Conservation (phyloP, 495 filamentous ascomycete genomes). For the Cryomyces antarcticus region DNA sequence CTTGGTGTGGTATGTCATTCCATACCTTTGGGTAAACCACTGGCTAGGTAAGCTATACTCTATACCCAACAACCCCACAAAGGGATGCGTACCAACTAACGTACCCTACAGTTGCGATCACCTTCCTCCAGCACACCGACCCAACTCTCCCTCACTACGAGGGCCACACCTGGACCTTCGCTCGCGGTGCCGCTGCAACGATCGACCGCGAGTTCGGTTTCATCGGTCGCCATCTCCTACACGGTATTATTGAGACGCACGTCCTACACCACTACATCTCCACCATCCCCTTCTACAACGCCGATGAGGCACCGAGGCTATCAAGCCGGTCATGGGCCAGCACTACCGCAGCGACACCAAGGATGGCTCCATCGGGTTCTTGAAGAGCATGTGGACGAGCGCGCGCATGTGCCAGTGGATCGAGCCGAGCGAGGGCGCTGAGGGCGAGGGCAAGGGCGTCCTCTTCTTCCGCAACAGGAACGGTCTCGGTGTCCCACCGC, state of each 20-base stretch:
- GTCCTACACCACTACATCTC: conserved; percentile 77
- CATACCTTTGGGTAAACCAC: conserved; percentile 98
- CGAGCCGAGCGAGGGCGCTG: conserved; percentile 32
- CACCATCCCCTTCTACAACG: conserved; percentile 78
- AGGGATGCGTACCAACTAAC: background rate
- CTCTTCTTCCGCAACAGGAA: conserved; percentile 63
- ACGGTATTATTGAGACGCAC: conserved; percentile 85
- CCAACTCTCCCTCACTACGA: conserved; percentile 70
- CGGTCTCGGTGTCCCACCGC: conserved; percentile 14
- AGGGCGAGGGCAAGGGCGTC: conserved; percentile 43
- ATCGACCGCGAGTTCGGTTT: conserved; percentile 83
- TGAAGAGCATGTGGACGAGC: conserved; percentile 35
- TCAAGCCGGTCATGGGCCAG: conserved; percentile 62
- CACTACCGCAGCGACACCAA: conserved; percentile 53
- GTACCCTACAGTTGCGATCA: conserved; percentile 24
- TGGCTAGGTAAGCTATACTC: conserved; percentile 49
- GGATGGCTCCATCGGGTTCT: conserved; percentile 37
- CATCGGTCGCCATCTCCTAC: conserved; percentile 66
- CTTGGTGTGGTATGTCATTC: conserved; percentile 80
- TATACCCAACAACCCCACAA: background rate
- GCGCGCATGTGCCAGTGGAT: conserved; percentile 62
- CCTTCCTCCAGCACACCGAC: conserved; percentile 83
- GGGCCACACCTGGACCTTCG: conserved; percentile 58
- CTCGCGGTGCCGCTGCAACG: conserved; percentile 67
- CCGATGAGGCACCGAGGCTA: conserved; percentile 68